Base-by-base conservation (phyloP, 2,329 filamentous ascomycete species). In the Penicillium rolfsii region DNA sequence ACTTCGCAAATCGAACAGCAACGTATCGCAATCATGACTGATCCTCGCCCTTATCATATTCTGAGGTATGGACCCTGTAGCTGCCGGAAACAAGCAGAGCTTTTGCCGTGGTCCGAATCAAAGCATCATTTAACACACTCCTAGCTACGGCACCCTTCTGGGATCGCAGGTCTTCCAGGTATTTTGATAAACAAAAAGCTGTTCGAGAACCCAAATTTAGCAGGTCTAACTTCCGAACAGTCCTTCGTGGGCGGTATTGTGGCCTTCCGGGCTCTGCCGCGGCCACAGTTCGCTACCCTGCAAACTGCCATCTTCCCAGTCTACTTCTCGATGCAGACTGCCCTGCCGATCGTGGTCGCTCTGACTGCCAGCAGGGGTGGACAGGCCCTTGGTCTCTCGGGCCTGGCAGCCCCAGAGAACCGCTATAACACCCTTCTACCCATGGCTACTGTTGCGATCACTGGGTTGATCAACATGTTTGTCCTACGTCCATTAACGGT, bases 121-220 rank as follows among this genome's bases (percentile, higher is more conserved):
- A 57, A 55, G 45, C 24, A 30, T 28, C 41, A 40, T 62, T 53
- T 63, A 55, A 58, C 60, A 55, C 14, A 24, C 7, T 52, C 54
- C 50, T 68, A 95, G 91, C 74, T 97, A 96, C 79, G 93, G 92
- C 67, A 93, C 91, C 22, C 85, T 98, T 53, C 82, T 98, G 14
- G 95, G 95, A 65, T 89, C 89, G 30, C 90, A 92, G 41, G 84
- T 97, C 76, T 98, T 93, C 79, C 92, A 98, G 76, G 89, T 90
- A 78, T 75, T 77, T 57, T 24, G 28, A 53, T 41, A 22, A 22
- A 30, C 28, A 11, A 26, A 11, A 4, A 28, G 5, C 26, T 14
- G 4, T 24, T 26, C n/a, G 8, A 26, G 36, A 35, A 2, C n/a
- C 7, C 14, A 19, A n/a, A 22, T 1, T 3, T 5, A 59, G 12